Evolutionary conservation across 371 early-diverging fungal genomes (phyloP).

Genomic region (Choanephora cucurbitarum): DNA sequence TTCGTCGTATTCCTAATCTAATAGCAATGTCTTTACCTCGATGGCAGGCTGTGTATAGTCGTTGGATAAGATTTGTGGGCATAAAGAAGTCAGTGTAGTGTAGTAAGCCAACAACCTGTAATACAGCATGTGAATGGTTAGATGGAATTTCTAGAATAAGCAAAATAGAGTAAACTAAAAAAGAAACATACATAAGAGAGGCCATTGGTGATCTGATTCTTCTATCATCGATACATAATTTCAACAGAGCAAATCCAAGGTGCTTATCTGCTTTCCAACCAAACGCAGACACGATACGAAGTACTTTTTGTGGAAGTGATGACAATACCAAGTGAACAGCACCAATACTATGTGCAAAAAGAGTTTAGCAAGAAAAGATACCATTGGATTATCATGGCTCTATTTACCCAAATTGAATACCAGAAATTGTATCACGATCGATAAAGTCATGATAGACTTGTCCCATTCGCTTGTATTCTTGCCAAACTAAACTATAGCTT

Average conservation of each 20-base stretch:
- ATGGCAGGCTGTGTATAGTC: constrained; percentile 58
- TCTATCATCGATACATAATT: constrained; percentile 54
- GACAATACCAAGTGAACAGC: constrained; percentile 64
- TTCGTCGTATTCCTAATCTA: background rate
- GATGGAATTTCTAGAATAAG: too few relatives aligned
- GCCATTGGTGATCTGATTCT: constrained; percentile 65
- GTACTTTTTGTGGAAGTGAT: constrained; percentile 60
- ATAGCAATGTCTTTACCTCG: too few relatives aligned
- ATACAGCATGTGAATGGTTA: background rate
- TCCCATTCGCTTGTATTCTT: constrained; percentile 57
- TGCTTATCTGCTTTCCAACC: constrained; percentile 67
- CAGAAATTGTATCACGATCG: constrained; percentile 53
- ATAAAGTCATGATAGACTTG: constrained; percentile 49
- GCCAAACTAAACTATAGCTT: constrained; percentile 56
- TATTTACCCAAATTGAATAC: constrained; percentile 55
- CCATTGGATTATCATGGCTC: too few relatives aligned
- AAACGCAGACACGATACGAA: constrained; percentile 62
- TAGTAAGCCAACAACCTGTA: constrained; percentile 50
- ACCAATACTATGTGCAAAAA: constrained; percentile 53
- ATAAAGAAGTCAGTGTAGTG: constrained; percentile 43
- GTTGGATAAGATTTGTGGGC: constrained; percentile 44
- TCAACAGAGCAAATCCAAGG: constrained; percentile 62
- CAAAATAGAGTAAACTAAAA: background rate
- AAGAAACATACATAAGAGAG: constrained; percentile 50
- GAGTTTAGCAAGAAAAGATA: background rate